Evolutionary conservation across 176 grass and related monocot species (phyloP), one percentile per base, ranked within the genome.

Genomic region (Oryza brachyantha): DNA sequence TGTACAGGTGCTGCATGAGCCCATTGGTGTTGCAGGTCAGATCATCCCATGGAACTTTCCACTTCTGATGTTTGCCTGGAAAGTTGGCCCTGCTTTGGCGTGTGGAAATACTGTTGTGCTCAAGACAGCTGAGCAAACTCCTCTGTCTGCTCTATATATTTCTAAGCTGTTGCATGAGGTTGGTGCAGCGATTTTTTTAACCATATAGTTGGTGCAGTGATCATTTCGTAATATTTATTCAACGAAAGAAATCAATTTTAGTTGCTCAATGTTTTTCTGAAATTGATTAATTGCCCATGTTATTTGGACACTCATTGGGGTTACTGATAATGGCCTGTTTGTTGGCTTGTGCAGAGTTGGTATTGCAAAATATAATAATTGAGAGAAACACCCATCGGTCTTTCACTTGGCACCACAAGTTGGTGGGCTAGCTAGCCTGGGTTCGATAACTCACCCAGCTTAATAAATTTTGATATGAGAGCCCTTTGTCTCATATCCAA

Each of bases 1-100:
- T 71, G 90, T 99, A 40, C 96, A 98, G 73, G 92, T 98, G 45
- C 62, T 98, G 41, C 76, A 98, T 0, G 96, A 98, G 57, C 92
- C 96, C 1, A 93, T 98, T 13, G 96, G 96, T 13, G 92, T 98
- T 14, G 90, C 37, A 1, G 96, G 92, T 1, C 96, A 98, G 79
- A 95, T 98, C 78, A 98, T 98, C 43, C 96, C 96, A 1, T 98
- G 96, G 96, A 98, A 98, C 74, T 98, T 98, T 37, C 96, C 96
- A 22, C 96, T 98, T 83, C 45, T 98, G 82, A 94, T 98, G 90
- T 95, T 17, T 75, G 85, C 83, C 32, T 98, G 96, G 96, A 98
- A 98, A 85, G 86, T 98, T 66, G 96, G 96, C 41, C 96, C 96
- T 75, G 96, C 96, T 72, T 78, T 99, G 81, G 96, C 92, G 2